Evolutionary conservation across 2,329 filamentous ascomycete genomes (phyloP).

Genomic region (Colletotrichum higginsianum): DNA sequence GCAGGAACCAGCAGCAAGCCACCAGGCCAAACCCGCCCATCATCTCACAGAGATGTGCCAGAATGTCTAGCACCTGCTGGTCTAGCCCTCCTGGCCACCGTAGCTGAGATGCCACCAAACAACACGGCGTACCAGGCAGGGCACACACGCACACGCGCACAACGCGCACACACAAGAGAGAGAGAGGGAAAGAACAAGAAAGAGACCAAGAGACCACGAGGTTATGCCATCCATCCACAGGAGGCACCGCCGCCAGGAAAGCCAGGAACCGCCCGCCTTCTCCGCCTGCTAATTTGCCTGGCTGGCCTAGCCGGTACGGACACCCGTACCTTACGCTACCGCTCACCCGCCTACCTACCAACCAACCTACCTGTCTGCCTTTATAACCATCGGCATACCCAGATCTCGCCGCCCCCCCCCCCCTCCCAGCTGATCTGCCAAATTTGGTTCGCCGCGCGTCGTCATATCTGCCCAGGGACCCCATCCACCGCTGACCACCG

Average conservation of each 20-base stretch:
- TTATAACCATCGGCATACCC: conserved; percentile 39
- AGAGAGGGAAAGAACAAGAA: neutral
- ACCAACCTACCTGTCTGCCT: neutral
- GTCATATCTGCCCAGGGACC: conserved; percentile 40
- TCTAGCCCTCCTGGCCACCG: conserved; percentile 2
- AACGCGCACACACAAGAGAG: neutral
- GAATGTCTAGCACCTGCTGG: conserved; percentile 21
- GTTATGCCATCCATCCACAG: no score
- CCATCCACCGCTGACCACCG: conserved; percentile 25
- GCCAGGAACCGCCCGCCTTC: conserved; percentile 20
- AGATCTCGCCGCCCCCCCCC: conserved; percentile 32
- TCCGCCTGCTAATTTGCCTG: conserved; percentile 39
- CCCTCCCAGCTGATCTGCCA: conserved; percentile 20
- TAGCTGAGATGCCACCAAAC: conserved; percentile 8
- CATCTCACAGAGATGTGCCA: conserved; percentile 15
- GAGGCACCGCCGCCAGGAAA: neutral
- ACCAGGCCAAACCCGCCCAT: conserved; percentile 6
- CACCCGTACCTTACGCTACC: conserved; percentile 7
- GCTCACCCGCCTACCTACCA: neutral
- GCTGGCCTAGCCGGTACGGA: conserved; percentile 1
- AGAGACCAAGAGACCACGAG: neutral
- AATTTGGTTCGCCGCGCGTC: conserved; percentile 35
- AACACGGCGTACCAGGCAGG: conserved; percentile 6
- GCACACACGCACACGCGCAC: neutral
- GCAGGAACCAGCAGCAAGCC: conserved; percentile 24